A percentile compares a stretch with the other conserved stretches of the same genome.
Conservation (phyloP, 192 early-diverging fungal genomes). For the Allomyces javanicus region DNA sequence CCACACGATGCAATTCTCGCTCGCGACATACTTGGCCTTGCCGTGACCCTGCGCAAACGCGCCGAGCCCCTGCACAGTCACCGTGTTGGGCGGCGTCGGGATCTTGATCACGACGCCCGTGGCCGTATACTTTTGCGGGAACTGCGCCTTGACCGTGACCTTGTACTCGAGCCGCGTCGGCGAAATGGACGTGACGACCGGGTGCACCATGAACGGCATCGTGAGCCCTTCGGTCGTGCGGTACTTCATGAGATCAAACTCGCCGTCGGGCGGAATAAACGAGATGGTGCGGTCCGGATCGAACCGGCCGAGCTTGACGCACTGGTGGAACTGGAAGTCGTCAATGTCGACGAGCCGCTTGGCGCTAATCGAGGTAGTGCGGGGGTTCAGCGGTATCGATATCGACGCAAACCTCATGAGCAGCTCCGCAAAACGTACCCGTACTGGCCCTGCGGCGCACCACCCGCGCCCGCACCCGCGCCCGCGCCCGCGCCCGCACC, state of each 20-base stretch:
- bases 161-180: conserved; percentile 71
- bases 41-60: conserved; percentile 27
- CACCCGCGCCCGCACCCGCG: no score
- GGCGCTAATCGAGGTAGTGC: background rate
- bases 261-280: conserved; percentile 93
- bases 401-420: no score
- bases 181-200: conserved; percentile 71
- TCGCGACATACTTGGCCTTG: conserved; percentile 87
- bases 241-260: conserved; percentile 93
- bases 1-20: conserved; percentile 88
- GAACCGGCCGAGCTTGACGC: conserved; percentile 81
- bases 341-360: conserved; percentile 60
- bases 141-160: conserved; percentile 73
- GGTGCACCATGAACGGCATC: conserved; percentile 85
- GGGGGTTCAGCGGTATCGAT: no score
- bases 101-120: conserved; percentile 74
- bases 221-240: conserved; percentile 90
- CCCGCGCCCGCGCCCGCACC: background rate
- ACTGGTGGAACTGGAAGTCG: conserved; percentile 97
- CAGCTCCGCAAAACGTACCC: no score
- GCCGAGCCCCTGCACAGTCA: conserved; percentile 60
- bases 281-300: conserved; percentile 84
- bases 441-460: no score
- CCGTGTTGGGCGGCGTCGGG: conserved; percentile 80
- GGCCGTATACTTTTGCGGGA: conserved; percentile 67